A percentile compares a stretch with the other conserved stretches of the same genome.
phyloP scores from a whole-genome alignment of 768 basidiomycete species.

The Boletus subparvulus region DNA sequence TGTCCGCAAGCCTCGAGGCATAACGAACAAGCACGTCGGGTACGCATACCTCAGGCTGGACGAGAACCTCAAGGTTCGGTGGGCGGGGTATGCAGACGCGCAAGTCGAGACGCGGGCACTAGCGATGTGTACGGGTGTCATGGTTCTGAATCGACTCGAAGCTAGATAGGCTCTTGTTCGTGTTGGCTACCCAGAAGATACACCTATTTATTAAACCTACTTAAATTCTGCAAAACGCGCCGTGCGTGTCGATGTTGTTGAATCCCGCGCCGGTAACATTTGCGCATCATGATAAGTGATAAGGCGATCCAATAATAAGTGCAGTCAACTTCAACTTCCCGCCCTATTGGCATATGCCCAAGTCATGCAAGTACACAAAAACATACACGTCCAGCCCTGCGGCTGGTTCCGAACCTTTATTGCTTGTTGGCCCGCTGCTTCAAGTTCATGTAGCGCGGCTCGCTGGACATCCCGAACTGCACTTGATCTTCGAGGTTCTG shows the following conservation, averaged over 20 bases:
- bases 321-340: too few relatives aligned
- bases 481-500: background rate
- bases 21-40: slow-evolving; percentile 87
- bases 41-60: slow-evolving; percentile 94
- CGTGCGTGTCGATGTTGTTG: too few relatives aligned
- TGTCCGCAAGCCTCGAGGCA: slow-evolving; percentile 78
- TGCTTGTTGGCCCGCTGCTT: background rate
- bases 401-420: too few relatives aligned
- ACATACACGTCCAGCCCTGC: too few relatives aligned
- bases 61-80: slow-evolving; percentile 78
- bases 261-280: too few relatives aligned
- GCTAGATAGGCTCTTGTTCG: slow-evolving; percentile 12
- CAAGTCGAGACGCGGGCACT: slow-evolving; percentile 62
- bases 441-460: background rate
- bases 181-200: slow-evolving; percentile 26
- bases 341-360: too few relatives aligned
- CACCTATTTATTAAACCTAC: background rate
- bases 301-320: too few relatives aligned
- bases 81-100: slow-evolving; percentile 91
- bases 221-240: too few relatives aligned
- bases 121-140: slow-evolving; percentile 63
- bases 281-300: too few relatives aligned
- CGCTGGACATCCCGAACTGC: background rate
- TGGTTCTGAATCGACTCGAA: slow-evolving; percentile 51
- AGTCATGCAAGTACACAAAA: too few relatives aligned